Percentiles rank a stretch among this genome's conserved stretches.
phyloP scores from a whole-genome alignment of 805 yeast species.

The Metschnikowia noctiluminum region DNA sequence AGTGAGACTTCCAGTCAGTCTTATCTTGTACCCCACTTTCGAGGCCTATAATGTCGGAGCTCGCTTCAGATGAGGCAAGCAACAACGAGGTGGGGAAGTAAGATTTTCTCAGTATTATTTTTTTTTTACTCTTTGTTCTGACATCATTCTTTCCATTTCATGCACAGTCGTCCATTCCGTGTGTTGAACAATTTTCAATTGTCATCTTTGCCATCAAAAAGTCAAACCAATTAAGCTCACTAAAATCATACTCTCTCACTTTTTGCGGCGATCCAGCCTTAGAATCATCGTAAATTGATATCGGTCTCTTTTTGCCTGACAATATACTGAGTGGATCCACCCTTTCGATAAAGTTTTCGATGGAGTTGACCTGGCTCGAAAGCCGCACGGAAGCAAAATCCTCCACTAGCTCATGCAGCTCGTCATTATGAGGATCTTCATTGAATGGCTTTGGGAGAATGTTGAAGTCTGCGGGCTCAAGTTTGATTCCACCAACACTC shows the following conservation, averaged over 20 bases:
- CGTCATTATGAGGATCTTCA: neutral
- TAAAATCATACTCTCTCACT: conserved; percentile 28
- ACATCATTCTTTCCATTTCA: too few relatives aligned
- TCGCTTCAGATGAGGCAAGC: too few relatives aligned
- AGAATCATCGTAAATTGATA: conserved; percentile 39
- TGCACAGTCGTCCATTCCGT: too few relatives aligned
- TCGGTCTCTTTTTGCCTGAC: conserved; percentile 33
- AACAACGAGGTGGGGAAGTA: too few relatives aligned
- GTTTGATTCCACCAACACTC: neutral
- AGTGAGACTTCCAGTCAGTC: too few relatives aligned
- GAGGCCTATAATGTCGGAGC: too few relatives aligned
- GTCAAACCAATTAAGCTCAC: conserved; percentile 39
- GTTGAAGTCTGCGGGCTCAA: conserved; percentile 3
- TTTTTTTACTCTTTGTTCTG: too few relatives aligned
- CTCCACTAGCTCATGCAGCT: conserved; percentile 14
- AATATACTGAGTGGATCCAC: conserved; percentile 40
- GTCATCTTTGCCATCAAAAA: conserved; percentile 30
- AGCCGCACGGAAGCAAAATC: conserved; percentile 20
- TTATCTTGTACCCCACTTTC: too few relatives aligned
- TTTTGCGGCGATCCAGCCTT: conserved; percentile 36
- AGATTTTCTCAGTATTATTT: too few relatives aligned
- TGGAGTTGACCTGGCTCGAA: conserved; percentile 18
- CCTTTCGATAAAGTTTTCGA: conserved; percentile 37
- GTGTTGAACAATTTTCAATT: too few relatives aligned
- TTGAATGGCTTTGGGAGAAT: neutral